Conservation (phyloP, 345 rosid species). For the Dipteronia sinensis region DNA sequence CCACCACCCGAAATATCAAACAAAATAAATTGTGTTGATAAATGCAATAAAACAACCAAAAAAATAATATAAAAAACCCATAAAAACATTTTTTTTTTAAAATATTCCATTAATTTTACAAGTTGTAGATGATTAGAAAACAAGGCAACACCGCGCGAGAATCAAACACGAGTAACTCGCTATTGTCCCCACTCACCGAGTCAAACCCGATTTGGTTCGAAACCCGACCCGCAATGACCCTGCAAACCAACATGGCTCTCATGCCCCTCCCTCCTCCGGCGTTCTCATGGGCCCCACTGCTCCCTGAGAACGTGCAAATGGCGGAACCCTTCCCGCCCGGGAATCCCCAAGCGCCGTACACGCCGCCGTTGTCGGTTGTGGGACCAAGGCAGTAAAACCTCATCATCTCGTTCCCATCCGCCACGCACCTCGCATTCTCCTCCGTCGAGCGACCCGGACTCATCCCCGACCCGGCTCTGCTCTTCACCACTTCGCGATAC, state of each 20-base stretch:
- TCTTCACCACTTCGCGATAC: conserved; percentile 75
- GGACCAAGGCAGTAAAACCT: conserved; percentile 85
- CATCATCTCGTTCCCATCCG: conserved; percentile 98
- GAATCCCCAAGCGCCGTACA: conserved; percentile 57
- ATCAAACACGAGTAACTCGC: conserved; percentile 87
- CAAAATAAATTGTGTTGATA: conserved; percentile 43
- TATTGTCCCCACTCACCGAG: conserved; percentile 82
- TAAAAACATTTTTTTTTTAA: not conserved
- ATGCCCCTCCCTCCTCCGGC: conserved; percentile 86
- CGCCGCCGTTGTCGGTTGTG: conserved; percentile 38
- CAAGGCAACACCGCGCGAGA: conserved; percentile 92
- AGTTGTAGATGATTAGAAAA: conserved; percentile 83
- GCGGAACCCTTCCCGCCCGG: conserved; percentile 63
- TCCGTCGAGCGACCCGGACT: conserved; percentile 43
- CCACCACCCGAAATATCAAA: not conserved
- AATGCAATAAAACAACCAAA: conserved; percentile 33
- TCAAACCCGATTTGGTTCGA: conserved; percentile 63
- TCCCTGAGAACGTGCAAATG: conserved; percentile 72
- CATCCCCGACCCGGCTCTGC: conserved; percentile 42
- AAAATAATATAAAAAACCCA: conserved; percentile 9
- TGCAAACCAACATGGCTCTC: conserved; percentile 90
- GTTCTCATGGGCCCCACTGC: conserved; percentile 77
- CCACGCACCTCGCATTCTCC: conserved; percentile 78
- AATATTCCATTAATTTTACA: conserved; percentile 53
- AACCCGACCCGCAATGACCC: conserved; percentile 92